Base-by-base conservation (phyloP, 768 basidiomycete genomes). In the Rhizopogon vinicolor region DNA sequence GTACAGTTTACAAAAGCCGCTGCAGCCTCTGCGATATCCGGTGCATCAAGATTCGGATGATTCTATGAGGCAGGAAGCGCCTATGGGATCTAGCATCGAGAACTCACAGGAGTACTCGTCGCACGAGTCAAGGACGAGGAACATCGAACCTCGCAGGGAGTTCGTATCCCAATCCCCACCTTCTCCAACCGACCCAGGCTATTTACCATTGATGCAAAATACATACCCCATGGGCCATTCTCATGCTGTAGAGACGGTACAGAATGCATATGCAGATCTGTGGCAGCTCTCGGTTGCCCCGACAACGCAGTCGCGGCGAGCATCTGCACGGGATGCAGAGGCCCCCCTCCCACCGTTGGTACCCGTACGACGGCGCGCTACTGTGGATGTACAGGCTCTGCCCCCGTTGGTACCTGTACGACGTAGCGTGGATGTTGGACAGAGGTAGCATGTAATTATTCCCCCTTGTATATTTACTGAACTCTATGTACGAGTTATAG, bases 31-130 rank as follows among this genome's bases (percentile, higher is more conserved):
- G 31, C 57, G 67, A 29, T 53, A 31, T n/a, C 64, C 66, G 4
- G 42, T 57, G 0, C 65, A 57, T 14, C 60, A 33, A 0, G 45
- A 49, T 35, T 44, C 42, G 41, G 44, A 41, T 42, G 59, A 67
- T 29, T 25, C 54, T 13, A 19, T 18, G 6, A 8, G 2, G 40
- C 46, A 7, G 6, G 3, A 7, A 14, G 54, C 60, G 29, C 49
- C 29, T 5, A 19, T 45, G 10, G 53, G 44, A 16, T 19, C 59
- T 22, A 68, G 68, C 1, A 42, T 58, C 1, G 65, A 59, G 33
- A 69, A 61, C 7, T 59, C 54, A n/a, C 55, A 48, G 13, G 65
- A 65, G 45, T 14, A 58, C 48, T 69, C 60, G 67, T 61, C 57
- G 3, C 53, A 58, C 19, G 64, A 69, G 2, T n/a, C 56, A 8